Evolutionary conservation across 2,329 filamentous ascomycete genomes (phyloP), one percentile per base, ranked within the genome.

Genomic region (Fusarium circinatum): DNA sequence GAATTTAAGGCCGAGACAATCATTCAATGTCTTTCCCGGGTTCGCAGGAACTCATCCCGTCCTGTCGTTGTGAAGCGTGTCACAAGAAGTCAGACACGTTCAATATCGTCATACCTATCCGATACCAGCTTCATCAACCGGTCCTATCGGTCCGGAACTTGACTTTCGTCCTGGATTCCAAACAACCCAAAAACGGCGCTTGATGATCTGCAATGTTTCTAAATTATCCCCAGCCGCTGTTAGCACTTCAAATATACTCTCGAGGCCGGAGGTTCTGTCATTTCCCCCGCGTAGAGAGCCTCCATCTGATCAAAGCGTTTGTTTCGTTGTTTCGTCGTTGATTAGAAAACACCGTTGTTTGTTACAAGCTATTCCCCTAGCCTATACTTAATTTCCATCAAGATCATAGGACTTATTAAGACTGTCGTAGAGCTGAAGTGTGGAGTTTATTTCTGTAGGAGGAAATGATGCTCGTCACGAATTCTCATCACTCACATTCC

Each of bases 281-380:
- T 51, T 51, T 26, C 57, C 60, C 58, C 65, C 34, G 30, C 34
- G 39, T 48, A 30, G 34, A 34, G 38, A 58, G 47, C 59, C 45
- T 52, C 26, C 39, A n/a, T 24, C 28, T 70, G 67, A 70, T 65
- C 67, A 70, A 70, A 65, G 67, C 67, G 58, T 65, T 52, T 52
- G 67, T 70, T 70, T 70, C 65, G 26, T 22, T n/a, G 51, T 70
- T 70, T 70, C 57, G 52, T 55, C 62, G 51, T 44, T 60, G 8
- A 38, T 42, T 48, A n/a, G 22, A 42, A 65, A 34, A 28, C 44
- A 44, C 30, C 17, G 32, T 34, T 28, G 26, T 48, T 65, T 47
- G 34, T 36, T 24, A 30, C 22, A 20, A 14, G 32, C 32, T 36
- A 30, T 39, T 20, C 26, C 34, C 39, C 36, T 54, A 5, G 20